Base-by-base conservation (phyloP, 2,329 filamentous ascomycete species). In the Coniochaeta ligniaria region DNA sequence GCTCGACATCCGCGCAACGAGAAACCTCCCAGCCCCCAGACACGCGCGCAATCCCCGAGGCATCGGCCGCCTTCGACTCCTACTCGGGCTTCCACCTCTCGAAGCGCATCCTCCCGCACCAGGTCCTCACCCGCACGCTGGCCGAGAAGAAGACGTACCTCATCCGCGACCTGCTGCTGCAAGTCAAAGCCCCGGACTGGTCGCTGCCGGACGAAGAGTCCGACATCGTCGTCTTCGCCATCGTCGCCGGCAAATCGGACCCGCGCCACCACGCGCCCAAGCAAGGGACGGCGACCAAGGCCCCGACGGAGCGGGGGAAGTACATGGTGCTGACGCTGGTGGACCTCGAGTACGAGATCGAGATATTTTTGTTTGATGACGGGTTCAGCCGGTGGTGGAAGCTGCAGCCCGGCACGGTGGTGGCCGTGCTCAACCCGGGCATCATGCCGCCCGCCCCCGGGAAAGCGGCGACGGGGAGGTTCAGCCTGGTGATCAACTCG, bases 311-410 rank as follows among this genome's bases (percentile, higher is more conserved):
- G 59, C 80, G 82, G 22, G 88, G 89, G 57, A 97, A 96, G 72
- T 99, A 96, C 77, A 97, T 99, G 90, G 89, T 94, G 1, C 78
- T 99, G 63, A 91, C 86, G 1, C 80, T 99, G 2, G 92, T 91
- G 0, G 94, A 99, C 72, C 79, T 99, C 12, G 89, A 92, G 68
- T 96, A 88, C 85, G 92, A 96, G 67, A 74, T 99, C 14, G 93
- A 98, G 65, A 82, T 98, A 47, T 98, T 92, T 68, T 83, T 99
- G 16, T 99, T 99, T 74, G 90, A 91, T 68, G 87, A 89, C 0
- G 96, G 92, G 7, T 97, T 98, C 68, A 88, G 91, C 17, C 87
- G 90, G 60, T 99, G 95, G 77, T 98, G 94, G 89, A 96, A 96
- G 71, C 79, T 98, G n/a, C 87, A 87, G 0, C 84, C 91, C 1